Conservation (phyloP, 2,329 filamentous ascomycete species). For the Penicillium psychrosexuale region DNA sequence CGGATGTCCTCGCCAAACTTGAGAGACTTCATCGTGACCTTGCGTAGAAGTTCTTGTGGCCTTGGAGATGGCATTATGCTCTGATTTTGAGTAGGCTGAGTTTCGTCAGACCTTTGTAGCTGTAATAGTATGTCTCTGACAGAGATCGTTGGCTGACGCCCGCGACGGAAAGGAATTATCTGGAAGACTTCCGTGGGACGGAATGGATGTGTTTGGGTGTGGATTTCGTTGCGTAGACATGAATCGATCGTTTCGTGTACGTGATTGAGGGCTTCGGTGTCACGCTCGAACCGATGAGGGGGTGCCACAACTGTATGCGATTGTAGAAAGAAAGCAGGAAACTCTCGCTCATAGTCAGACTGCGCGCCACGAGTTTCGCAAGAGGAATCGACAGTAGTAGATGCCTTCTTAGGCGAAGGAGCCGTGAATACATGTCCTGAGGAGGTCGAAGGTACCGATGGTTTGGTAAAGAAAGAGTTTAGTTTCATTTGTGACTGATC, state of each 20-base stretch:
- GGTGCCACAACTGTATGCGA: constrained; percentile 69
- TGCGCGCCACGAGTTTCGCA: constrained; percentile 20
- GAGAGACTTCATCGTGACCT: constrained; percentile 57
- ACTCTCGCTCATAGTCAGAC: constrained; percentile 65
- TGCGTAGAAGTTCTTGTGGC: constrained; percentile 43
- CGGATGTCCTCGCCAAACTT: constrained; percentile 62
- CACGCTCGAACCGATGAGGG: constrained; percentile 53
- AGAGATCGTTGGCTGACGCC: constrained; percentile 32
- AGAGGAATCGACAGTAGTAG: constrained; percentile 7
- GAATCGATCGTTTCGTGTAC: constrained; percentile 50
- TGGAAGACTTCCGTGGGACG: constrained; percentile 38
- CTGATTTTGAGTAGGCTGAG: constrained; percentile 35
- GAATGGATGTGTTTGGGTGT: constrained; percentile 21
- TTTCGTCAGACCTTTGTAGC: constrained; percentile 42
- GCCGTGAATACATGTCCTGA: constrained; percentile 16
- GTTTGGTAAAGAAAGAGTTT: constrained; percentile 51
- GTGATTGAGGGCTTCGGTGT: constrained; percentile 57
- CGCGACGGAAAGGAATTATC: constrained; percentile 39
- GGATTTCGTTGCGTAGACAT: constrained; percentile 22
- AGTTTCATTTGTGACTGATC: constrained; percentile 49
- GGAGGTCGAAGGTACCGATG: constrained; percentile 29
- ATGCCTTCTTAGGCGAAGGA: constrained; percentile 31
- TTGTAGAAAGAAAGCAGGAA: constrained; percentile 78
- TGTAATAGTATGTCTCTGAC: constrained; percentile 62
- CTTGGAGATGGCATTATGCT: constrained; percentile 25